Base-by-base conservation (phyloP, 371 early-diverging fungal species). In the Haplosporangium sp. region DNA sequence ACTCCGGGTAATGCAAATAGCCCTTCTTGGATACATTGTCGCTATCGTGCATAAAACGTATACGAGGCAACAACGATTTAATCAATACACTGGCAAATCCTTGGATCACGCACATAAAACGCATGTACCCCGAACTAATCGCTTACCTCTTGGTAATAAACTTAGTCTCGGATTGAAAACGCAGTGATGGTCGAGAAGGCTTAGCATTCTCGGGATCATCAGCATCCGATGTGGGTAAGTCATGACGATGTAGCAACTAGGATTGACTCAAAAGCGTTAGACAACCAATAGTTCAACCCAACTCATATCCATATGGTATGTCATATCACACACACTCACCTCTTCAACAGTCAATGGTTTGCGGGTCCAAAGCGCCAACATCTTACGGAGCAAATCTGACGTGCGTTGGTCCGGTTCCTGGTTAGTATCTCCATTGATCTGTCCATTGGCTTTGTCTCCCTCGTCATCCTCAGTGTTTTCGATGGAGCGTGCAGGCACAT, bases 1-100 rank as follows among this genome's bases (percentile, higher is more conserved):
- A 81, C 53, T 93, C 87, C 40, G 90, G 90, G 63, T 86, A 89
- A 18, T 87, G 81, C 21, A 90, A 75, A 55, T 89, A 87, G 18
- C 92, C 89, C 58, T 82, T 85, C 68, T 88, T 89, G 18, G 90
- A 82, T 16, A 89, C 74, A 65, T 80, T 88, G 12, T 85, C 87
- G 43, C 90, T 91, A 68, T 51, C 13, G 36, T 64, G 2, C 29
- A 40, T 6, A 62, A 48, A 21, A 29, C n/a, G n/a, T n/a, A n/a
- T n/a, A n/a, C n/a, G n/a, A n/a, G n/a, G n/a, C n/a, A n/a, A n/a
- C n/a, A n/a, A n/a, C n/a, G n/a, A n/a, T n/a, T n/a, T n/a, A n/a
- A n/a, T n/a, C n/a, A n/a, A n/a, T n/a, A n/a, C n/a, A n/a, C n/a
- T n/a, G n/a, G n/a, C n/a, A n/a, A n/a, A n/a, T n/a, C n/a, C n/a